phyloP scores from a whole-genome alignment of 805 yeast species.

The Pichia membranifaciens region DNA sequence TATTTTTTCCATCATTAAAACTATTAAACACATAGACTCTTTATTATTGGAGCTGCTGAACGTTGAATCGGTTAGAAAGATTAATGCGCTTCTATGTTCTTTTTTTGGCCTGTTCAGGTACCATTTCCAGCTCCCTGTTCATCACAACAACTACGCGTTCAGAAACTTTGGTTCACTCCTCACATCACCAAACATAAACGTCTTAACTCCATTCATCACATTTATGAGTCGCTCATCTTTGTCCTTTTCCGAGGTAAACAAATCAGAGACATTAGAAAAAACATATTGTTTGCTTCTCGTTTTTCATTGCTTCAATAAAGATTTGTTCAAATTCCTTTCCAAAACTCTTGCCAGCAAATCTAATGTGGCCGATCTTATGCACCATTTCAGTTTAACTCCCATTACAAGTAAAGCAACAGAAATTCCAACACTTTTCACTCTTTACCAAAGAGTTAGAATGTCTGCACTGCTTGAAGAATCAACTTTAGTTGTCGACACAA shows the following conservation, averaged over 20 bases:
- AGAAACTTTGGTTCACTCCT: constrained; percentile 24
- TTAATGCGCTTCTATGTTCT: constrained; percentile 15
- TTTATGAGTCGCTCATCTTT: constrained; percentile 13
- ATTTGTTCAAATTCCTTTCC: constrained; percentile 15
- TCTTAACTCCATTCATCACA: constrained; percentile 14
- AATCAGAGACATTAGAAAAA: constrained; percentile 19
- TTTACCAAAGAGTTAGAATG: constrained; percentile 17
- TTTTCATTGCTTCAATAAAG: constrained; percentile 19
- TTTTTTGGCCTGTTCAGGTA: constrained; percentile 21
- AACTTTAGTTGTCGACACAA: constrained; percentile 17
- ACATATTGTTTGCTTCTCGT: constrained; percentile 18
- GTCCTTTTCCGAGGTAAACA: constrained; percentile 10
- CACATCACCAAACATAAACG: constrained; percentile 3
- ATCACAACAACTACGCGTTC: constrained; percentile 23
- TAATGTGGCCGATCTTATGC: constrained; percentile 5
- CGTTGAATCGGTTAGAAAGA: constrained; percentile 14
- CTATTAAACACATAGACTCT: constrained; percentile 13
- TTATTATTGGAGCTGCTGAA: constrained; percentile 12
- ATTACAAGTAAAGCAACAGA: neutral
- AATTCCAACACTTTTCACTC: constrained; percentile 9
- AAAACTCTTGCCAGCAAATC: constrained; percentile 8
- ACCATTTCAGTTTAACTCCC: constrained; percentile 7
- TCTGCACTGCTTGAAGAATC: constrained; percentile 20
- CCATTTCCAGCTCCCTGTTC: constrained; percentile 24
- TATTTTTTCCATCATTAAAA: constrained; percentile 21